Evolutionary conservation across 1,139 yeast genomes (phyloP).

Genomic region (Yamadazyma pseudoaaseri): DNA sequence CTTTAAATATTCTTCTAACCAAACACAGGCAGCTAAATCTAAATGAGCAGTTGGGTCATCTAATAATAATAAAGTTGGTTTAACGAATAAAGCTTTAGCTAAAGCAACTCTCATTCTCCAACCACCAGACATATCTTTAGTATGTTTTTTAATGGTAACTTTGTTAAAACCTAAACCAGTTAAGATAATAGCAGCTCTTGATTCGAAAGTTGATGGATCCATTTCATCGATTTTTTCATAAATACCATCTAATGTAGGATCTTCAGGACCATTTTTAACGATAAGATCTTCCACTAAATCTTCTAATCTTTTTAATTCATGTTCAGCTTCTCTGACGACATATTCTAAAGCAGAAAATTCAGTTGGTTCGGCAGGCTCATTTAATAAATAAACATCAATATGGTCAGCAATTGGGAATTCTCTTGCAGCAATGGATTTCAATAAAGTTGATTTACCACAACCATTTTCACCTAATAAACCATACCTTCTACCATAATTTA

Average conservation of each 20-base stretch:
- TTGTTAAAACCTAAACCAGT: conserved; percentile 97
- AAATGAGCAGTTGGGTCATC: conserved; percentile 99
- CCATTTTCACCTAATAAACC: conserved; percentile 98
- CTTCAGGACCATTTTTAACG: conserved; percentile 92
- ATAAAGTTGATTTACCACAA: conserved; percentile 95
- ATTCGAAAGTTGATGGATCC: conserved; percentile 95
- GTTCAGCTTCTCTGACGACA: conserved; percentile 95
- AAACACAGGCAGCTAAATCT: conserved; percentile 99
- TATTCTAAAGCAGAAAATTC: conserved; percentile 92
- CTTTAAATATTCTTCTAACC: conserved; percentile 98
- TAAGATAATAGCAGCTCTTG: conserved; percentile 92
- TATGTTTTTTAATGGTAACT: conserved; percentile 74
- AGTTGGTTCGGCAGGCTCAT: conserved; percentile 96
- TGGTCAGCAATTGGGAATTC: conserved; percentile 93
- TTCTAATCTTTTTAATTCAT: conserved; percentile 87
- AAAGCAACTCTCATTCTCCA: conserved; percentile 93
- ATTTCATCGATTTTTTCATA: conserved; percentile 94
- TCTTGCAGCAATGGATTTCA: conserved; percentile 91
- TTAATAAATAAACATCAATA: conserved; percentile 87
- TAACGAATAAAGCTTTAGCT: conserved; percentile 83
- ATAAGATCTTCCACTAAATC: conserved; percentile 87
- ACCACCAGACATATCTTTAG: conserved; percentile 99
- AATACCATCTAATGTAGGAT: conserved; percentile 77
- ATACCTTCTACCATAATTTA: conserved; percentile 96
- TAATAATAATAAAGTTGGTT: conserved; percentile 79